These are phyloP conservation scores for Tolypocladium tropicale DNA, from an alignment of 2,329 filamentous ascomycete species.

Conservation along the genomic window DNA sequence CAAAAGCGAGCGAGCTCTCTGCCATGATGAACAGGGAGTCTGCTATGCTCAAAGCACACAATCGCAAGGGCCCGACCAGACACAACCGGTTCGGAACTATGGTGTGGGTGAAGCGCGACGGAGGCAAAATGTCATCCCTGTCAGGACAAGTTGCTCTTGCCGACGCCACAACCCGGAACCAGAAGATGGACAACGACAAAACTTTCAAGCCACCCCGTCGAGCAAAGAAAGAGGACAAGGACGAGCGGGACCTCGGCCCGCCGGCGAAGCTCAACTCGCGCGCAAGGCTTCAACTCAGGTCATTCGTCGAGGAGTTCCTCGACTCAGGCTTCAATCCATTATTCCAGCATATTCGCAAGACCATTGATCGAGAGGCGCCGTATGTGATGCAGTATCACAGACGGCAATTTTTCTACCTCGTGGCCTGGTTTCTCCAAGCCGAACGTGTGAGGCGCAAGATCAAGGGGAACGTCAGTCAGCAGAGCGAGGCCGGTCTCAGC, in stretches of 20 bases:
- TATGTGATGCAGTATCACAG: slow-evolving; percentile 68
- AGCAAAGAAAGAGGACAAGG: slow-evolving; percentile 48
- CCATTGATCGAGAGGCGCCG: slow-evolving; percentile 80
- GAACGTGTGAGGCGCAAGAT: slow-evolving; percentile 62
- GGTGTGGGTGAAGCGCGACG: slow-evolving; percentile 87
- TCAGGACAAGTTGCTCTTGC: slow-evolving; percentile 80
- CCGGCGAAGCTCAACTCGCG: slow-evolving; percentile 58
- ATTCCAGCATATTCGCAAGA: slow-evolving; percentile 75
- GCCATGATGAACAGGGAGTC: slow-evolving; percentile 72
- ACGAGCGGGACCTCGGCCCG: slow-evolving; percentile 66
- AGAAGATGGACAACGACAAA: slow-evolving; percentile 86
- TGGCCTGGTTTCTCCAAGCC: slow-evolving; percentile 86
- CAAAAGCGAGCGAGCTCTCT: slow-evolving; percentile 63
- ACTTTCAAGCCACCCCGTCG: slow-evolving; percentile 75
- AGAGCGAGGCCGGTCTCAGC: slow-evolving; percentile 44
- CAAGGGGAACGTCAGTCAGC: slow-evolving; percentile 42
- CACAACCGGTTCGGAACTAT: slow-evolving; percentile 96
- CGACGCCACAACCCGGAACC: slow-evolving; percentile 60
- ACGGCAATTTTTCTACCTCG: slow-evolving; percentile 83
- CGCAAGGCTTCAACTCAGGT: slow-evolving; percentile 66
- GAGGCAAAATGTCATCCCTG: slow-evolving; percentile 74
- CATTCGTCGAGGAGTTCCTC: slow-evolving; percentile 86
- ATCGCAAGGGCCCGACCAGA: slow-evolving; percentile 68
- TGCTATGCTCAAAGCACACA: slow-evolving; percentile 68
- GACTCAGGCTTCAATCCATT: slow-evolving; percentile 92